Evolutionary conservation across 2,329 filamentous ascomycete genomes (phyloP).

Genomic region (Ascochyta clinopodiicola): DNA sequence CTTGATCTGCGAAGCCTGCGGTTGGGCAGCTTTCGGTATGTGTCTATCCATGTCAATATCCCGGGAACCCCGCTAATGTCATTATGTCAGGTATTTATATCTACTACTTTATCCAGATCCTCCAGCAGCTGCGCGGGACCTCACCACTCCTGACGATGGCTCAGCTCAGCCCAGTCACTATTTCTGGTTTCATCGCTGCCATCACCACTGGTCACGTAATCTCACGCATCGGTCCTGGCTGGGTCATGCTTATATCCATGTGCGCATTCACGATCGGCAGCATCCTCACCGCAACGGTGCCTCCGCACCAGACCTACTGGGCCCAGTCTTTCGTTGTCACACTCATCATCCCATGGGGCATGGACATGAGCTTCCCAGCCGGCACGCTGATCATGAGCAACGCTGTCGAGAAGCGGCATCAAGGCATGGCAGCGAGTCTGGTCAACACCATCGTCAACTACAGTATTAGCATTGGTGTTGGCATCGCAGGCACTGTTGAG

Average conservation of each 20-base stretch:
- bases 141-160: slow-evolving; percentile 40
- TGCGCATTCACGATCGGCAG: slow-evolving; percentile 43
- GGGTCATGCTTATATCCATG: slow-evolving; percentile 44
- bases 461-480: slow-evolving; percentile 51
- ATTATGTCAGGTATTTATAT: slow-evolving; percentile 30
- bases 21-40: slow-evolving; percentile 46
- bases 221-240: slow-evolving; percentile 33
- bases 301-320: slow-evolving; percentile 53
- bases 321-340: slow-evolving; percentile 44
- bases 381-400: slow-evolving; percentile 50
- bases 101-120: slow-evolving; percentile 44
- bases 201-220: slow-evolving; percentile 41
- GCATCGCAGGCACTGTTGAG: slow-evolving; percentile 53
- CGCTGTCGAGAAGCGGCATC: slow-evolving; percentile 47
- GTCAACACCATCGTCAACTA: slow-evolving; percentile 54
- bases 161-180: slow-evolving; percentile 32
- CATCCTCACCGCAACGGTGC: slow-evolving; percentile 50
- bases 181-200: slow-evolving; percentile 42
- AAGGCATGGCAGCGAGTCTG: slow-evolving; percentile 51
- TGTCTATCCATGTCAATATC: neutral
- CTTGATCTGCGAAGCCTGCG: slow-evolving; percentile 59
- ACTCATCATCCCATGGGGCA: slow-evolving; percentile 47
- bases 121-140: slow-evolving; percentile 30
- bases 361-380: slow-evolving; percentile 54
- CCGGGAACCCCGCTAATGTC: neutral